phyloP scores from a whole-genome alignment of 208 protist genomes.

The Tetramitus jugosus region DNA sequence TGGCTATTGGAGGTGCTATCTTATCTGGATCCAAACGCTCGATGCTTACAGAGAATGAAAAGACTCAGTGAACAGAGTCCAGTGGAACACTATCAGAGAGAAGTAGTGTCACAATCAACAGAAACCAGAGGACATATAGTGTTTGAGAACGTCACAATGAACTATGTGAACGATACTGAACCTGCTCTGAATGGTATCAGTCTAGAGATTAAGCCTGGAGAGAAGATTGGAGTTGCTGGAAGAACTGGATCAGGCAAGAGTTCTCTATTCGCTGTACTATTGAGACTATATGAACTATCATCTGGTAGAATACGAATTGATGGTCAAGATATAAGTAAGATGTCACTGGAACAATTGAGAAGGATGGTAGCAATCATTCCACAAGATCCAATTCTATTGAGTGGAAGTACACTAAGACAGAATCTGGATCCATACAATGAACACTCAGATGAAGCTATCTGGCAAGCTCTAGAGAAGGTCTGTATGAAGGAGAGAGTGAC shows the following conservation, averaged over 20 bases:
- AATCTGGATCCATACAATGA: constrained; percentile 64
- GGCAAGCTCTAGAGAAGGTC: constrained; percentile 37
- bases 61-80: too few relatives aligned
- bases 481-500: constrained; percentile 40
- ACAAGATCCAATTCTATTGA: constrained; percentile 55
- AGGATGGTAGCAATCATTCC: constrained; percentile 29
- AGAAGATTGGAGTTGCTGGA: constrained; percentile 66
- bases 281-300: constrained; percentile 18
- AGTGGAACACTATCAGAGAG: too few relatives aligned
- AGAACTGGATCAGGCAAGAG: constrained; percentile 62
- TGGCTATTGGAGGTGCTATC: too few relatives aligned
- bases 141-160: background rate
- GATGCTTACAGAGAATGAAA: too few relatives aligned
- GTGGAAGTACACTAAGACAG: constrained; percentile 48
- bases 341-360: constrained; percentile 9
- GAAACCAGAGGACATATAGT: constrained; percentile 16
- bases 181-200: constrained; percentile 37
- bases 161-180: constrained; percentile 25
- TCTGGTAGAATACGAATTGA: constrained; percentile 27
- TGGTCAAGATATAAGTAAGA: constrained; percentile 23
- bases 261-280: constrained; percentile 29
- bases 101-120: too few relatives aligned
- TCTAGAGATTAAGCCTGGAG: constrained; percentile 32
- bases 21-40: too few relatives aligned
- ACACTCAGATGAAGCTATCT: constrained; percentile 47